Conservation (phyloP, 2,329 filamentous ascomycete genomes). For the Pyrenophora seminiperda region DNA sequence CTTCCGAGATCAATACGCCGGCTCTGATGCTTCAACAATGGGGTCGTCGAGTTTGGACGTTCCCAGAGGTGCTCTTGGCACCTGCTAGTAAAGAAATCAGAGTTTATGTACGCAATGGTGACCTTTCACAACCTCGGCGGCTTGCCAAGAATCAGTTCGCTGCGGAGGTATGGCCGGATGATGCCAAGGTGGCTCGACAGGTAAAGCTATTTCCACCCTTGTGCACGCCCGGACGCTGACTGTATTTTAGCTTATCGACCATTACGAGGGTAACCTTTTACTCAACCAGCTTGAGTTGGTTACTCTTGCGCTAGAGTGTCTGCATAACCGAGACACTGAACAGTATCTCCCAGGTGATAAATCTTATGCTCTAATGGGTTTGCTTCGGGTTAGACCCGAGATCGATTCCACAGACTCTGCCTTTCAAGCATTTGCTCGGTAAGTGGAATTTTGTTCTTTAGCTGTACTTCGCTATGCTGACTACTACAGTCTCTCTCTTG, state of each 20-base stretch:
- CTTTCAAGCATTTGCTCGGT: constrained; percentile 56
- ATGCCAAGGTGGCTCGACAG: constrained; percentile 44
- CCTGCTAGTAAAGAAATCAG: constrained; percentile 36
- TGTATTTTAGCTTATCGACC: constrained; percentile 50
- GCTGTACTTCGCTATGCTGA: background rate
- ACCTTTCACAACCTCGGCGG: constrained; percentile 25
- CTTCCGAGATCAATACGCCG: constrained; percentile 27
- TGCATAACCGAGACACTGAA: constrained; percentile 47
- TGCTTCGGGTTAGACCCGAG: constrained; percentile 49
- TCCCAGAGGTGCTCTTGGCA: constrained; percentile 52
- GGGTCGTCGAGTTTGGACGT: constrained; percentile 55
- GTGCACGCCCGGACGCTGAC: background rate
- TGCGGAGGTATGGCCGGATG: constrained; percentile 47
- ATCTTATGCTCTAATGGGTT: constrained; percentile 56
- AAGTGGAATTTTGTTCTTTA: background rate
- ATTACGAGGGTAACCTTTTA: constrained; percentile 52
- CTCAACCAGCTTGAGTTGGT: constrained; percentile 52
- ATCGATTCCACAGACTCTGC: constrained; percentile 49
- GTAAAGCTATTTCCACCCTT: constrained; percentile 4
- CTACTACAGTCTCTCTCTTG: constrained; percentile 47
- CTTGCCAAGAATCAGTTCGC: constrained; percentile 52
- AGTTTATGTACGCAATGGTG: constrained; percentile 42
- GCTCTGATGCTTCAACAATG: constrained; percentile 49
- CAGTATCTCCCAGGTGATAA: constrained; percentile 50
- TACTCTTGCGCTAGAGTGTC: constrained; percentile 49